Conservation (phyloP, 768 basidiomycete species). For the Grammothele lineata region DNA sequence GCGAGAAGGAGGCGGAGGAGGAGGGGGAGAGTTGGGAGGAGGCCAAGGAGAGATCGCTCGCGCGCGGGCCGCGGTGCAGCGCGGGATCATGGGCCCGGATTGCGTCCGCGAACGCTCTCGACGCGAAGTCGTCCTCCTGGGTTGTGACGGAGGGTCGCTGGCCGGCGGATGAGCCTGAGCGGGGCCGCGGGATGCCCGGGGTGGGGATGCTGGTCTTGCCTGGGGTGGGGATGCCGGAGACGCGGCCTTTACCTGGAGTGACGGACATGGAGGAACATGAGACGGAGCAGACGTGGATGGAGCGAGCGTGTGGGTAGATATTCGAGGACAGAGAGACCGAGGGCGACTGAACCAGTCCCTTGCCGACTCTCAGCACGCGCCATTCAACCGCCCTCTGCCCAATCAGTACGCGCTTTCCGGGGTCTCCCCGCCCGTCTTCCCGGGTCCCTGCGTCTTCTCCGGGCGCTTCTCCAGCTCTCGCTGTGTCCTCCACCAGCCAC, state of each 20-base stretch:
- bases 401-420: conserved; percentile 10
- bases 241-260: conserved; percentile 40
- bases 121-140: conserved; percentile 55
- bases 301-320: conserved; percentile 1
- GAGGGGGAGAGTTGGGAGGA: conserved; percentile 40
- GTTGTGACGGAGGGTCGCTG: conserved; percentile 24
- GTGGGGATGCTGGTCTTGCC: conserved; percentile 59
- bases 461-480: not conserved
- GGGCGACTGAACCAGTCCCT: conserved; percentile 8
- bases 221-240: conserved; percentile 44
- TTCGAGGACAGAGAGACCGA: conserved; percentile 2
- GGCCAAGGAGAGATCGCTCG: conserved; percentile 34
- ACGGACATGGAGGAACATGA: conserved; percentile 31
- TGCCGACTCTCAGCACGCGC: not conserved
- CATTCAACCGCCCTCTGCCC: conserved; percentile 7
- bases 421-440: not conserved
- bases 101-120: conserved; percentile 74
- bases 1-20: conserved; percentile 39
- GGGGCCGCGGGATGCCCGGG: conserved; percentile 52
- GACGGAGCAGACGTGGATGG: conserved; percentile 1
- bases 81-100: conserved; percentile 79
- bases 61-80: conserved; percentile 49
- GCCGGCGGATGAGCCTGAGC: conserved; percentile 53
- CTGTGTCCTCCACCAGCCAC: conserved; percentile 1
- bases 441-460: conserved; percentile 5